These are phyloP conservation scores for Kuraishia molischiana DNA, from an alignment of 805 yeast genomes.

Conservation along the genomic window DNA sequence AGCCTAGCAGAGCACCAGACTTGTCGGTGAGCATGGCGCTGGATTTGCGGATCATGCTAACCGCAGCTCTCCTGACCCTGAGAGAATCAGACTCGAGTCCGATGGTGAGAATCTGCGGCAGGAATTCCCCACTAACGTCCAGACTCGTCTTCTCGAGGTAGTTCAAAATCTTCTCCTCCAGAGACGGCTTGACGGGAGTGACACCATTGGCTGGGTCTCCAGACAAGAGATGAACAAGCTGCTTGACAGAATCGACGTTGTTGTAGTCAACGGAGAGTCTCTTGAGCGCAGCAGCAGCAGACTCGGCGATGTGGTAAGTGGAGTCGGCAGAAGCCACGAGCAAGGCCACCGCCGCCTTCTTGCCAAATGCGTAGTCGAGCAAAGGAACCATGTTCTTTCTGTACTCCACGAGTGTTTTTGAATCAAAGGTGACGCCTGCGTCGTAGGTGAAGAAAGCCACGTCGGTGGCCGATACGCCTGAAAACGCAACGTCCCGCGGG, in stretches of 20 bases:
- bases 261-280: constrained; percentile 46
- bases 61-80: constrained; percentile 44
- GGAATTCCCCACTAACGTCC: constrained; percentile 32
- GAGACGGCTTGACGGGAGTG: constrained; percentile 42
- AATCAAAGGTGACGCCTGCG: constrained; percentile 55
- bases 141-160: constrained; percentile 39
- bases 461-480: constrained; percentile 55
- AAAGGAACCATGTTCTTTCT: constrained; percentile 34
- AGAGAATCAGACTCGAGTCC: constrained; percentile 50
- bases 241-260: constrained; percentile 29
- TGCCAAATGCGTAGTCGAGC: constrained; percentile 30
- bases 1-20: constrained; percentile 13
- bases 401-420: constrained; percentile 30
- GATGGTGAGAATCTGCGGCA: constrained; percentile 40
- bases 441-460: constrained; percentile 54
- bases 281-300: constrained; percentile 40
- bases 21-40: neutral
- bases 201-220: constrained; percentile 32
- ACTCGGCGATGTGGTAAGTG: constrained; percentile 42
- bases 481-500: constrained; percentile 38
- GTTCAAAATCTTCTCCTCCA: constrained; percentile 48
- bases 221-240: constrained; percentile 35
- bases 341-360: constrained; percentile 27
- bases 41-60: constrained; percentile 39
- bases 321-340: constrained; percentile 58